Base-by-base conservation (phyloP, 75 land plant species). In the Picea glauca region DNA sequence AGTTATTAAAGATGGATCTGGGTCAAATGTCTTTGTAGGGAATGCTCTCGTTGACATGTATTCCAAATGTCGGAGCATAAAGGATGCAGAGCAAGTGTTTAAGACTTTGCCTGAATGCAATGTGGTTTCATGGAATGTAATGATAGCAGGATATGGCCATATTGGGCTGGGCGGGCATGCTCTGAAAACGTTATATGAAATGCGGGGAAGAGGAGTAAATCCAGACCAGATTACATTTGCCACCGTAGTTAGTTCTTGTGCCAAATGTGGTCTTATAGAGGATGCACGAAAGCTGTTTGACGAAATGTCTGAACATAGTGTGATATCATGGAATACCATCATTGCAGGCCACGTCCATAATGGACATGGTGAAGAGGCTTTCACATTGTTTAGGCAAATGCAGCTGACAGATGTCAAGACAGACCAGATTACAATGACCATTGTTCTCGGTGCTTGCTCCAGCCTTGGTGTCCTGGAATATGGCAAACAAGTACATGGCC, bases 331-430 rank as follows among this genome's bases (percentile, higher is more conserved):
- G 92, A 91, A 91, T 64, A 85, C 87, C 40, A 66, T 93, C 81
- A 89, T 93, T 20, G 83, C 89, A 13, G 87, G 93, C 58, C 91
- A 90, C 63, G 90, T 84, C 46, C 93, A 90, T 67, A 90, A 89
- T 78, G 96, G 92, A 1, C 86, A 83, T 1, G 80, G 79, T 15
- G 74, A 75, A 17, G 82, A 84, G 58, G 90, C 92, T 4, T 72
- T 93, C 38, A 40, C 75, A 30, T 75, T 90, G 61, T 90, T 93
- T 46, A 35, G 78, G 58, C 74, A 57, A 74, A 91, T 93, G 87
- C 84, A 83, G 83, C 5, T 32, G 70, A 20, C 35, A 66, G 54
- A 70, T 70, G 11, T 93, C 21, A 58, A 62, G 74, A 85, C 85
- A 13, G 89, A 89, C 74, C 87, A 88, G 80, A 81, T 88, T 18